Percentiles rank a stretch among this genome's conserved stretches.
phyloP scores from a whole-genome alignment of 2,329 filamentous ascomycete genomes.

The Cordyceps javanica region DNA sequence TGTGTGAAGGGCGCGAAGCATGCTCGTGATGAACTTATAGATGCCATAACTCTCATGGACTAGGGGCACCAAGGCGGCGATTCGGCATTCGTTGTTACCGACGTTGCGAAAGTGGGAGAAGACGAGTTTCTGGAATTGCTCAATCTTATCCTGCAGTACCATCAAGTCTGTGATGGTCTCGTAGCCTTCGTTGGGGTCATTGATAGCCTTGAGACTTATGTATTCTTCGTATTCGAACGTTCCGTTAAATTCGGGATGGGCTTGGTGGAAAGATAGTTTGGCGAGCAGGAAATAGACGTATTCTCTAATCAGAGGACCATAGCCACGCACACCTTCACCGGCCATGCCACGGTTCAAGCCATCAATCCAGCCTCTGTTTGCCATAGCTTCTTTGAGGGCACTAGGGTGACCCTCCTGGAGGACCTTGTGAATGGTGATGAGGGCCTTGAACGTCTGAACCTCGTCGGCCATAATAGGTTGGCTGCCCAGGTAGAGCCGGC shows the following conservation, averaged over 20 bases:
- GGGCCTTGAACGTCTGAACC: constrained; percentile 96
- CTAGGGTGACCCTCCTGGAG: constrained; percentile 92
- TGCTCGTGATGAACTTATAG: constrained; percentile 99
- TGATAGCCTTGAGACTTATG: constrained; percentile 94
- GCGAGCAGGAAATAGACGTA: constrained; percentile 94
- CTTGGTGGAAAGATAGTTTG: constrained; percentile 92
- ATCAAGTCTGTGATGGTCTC: constrained; percentile 97
- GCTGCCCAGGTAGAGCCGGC: constrained; percentile 35
- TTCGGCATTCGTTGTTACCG: constrained; percentile 92
- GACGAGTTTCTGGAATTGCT: constrained; percentile 96
- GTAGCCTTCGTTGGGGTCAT: constrained; percentile 95
- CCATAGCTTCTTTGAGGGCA: constrained; percentile 80
- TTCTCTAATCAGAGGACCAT: constrained; percentile 88
- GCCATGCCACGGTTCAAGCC: constrained; percentile 77
- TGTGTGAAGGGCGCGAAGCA: constrained; percentile 96
- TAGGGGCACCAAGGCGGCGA: constrained; percentile 85
- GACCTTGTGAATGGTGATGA: constrained; percentile 96
- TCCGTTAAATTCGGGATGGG: constrained; percentile 97
- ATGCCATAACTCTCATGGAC: constrained; percentile 99
- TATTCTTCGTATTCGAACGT: constrained; percentile 99
- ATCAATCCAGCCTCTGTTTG: constrained; percentile 86
- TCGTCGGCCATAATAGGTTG: constrained; percentile 98
- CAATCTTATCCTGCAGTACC: constrained; percentile 95
- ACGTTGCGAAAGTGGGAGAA: constrained; percentile 93
- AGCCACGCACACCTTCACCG: constrained; percentile 82